phyloP scores from a whole-genome alignment of 768 basidiomycete genomes.

The Thelephora aurantiotincta region DNA sequence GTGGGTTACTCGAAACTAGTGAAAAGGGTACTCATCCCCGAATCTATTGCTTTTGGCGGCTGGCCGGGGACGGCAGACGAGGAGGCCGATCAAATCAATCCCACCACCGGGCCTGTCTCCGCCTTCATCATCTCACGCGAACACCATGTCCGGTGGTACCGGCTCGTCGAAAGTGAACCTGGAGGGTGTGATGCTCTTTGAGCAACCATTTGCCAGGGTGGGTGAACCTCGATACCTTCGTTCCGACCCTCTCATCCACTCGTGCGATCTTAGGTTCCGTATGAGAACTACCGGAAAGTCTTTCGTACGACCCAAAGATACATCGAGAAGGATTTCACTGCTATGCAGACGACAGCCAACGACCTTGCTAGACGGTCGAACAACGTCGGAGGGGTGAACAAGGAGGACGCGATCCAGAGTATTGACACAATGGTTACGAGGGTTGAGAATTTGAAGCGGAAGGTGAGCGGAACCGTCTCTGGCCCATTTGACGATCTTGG shows the following conservation, averaged over 20 bases:
- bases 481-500: background rate
- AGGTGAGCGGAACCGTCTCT: constrained; percentile 35
- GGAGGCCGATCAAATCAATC: too few species aligned
- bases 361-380: constrained; percentile 41
- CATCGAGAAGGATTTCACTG: constrained; percentile 65
- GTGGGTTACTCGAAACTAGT: too few species aligned
- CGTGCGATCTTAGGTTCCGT: constrained; percentile 54
- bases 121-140: background rate
- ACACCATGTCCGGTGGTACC: background rate
- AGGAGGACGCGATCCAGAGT: constrained; percentile 40
- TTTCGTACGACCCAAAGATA: constrained; percentile 73
- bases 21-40: too few species aligned
- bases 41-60: too few species aligned
- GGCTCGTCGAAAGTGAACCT: constrained; percentile 35
- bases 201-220: constrained; percentile 73
- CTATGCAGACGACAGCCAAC: constrained; percentile 37
- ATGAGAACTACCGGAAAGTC: constrained; percentile 80
- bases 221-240: constrained; percentile 10
- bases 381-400: constrained; percentile 21
- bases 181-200: constrained; percentile 69
- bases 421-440: constrained; percentile 67
- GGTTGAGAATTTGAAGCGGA: constrained; percentile 74
- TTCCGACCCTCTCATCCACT: background rate
- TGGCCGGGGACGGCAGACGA: too few species aligned
- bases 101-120: too few species aligned